Base-by-base conservation (phyloP, 1,284 basidiomycete species). In the Ustilago bromivora region DNA sequence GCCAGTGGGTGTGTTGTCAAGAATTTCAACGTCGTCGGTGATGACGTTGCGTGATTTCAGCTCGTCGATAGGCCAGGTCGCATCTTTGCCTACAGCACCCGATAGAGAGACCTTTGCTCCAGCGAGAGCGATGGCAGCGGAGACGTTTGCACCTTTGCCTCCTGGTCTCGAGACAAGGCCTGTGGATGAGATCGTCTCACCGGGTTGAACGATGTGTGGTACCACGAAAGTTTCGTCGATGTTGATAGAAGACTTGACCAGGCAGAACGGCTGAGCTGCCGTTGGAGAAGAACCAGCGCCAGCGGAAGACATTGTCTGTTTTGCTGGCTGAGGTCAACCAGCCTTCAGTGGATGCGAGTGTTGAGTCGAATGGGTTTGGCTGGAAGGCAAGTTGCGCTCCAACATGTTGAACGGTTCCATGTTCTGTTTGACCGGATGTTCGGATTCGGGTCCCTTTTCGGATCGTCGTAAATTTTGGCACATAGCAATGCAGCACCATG, bases 91-190 rank as follows among this genome's bases (percentile, higher is more conserved):
- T 1, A 85, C 79, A 4, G 77, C 77, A 11, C 80, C 85, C 0
- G 75, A 75, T 49, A 86, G 67, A 1, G 53, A 57, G 2, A 82
- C 83, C 0, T 57, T 36, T 4, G 63, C 78, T n/a, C 81, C 84
- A 2, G 82, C 82, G 3, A 82, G 78, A 3, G 65, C 80, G 17
- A 84, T 76, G 3, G 83, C 83, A 0, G 83, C 84, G 7, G 78
- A 73, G 28, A 84, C 82, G 41, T 86, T 86, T 54, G 82, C 83
- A 4, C 85, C 85, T 55, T 86, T 86, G 9, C 85, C 85, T 23
- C 85, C 85, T 1, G 82, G 71, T 9, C 81, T 76, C 9, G 76
- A 77, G 49, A 67, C 64, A 19, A 84, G 73, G 13, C 61, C 61
- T 17, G 74, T 62, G 9, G 84, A 85, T 9, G 81, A 80, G 49